These are phyloP conservation scores for Termitomyces sp. DNA, from an alignment of 768 basidiomycete species.

Conservation along the genomic window DNA sequence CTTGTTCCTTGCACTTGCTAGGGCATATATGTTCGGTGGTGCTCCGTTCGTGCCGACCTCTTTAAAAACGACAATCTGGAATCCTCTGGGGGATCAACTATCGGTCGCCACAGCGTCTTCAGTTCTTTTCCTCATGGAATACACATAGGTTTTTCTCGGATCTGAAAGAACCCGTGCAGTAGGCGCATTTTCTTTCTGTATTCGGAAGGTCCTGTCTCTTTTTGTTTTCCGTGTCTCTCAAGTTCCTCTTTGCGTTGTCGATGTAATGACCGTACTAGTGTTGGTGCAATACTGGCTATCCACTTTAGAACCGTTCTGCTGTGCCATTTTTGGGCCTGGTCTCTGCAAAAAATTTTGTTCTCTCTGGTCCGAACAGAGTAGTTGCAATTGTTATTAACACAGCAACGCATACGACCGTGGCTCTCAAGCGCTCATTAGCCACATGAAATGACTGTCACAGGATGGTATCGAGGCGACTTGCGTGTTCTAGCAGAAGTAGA, in stretches of 20 bases:
- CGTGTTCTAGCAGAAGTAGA: no score
- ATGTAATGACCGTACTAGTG: background rate
- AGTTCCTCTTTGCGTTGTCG: background rate
- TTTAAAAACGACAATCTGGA: background rate
- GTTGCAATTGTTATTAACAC: no score
- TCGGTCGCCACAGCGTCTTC: background rate
- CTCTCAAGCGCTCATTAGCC: background rate
- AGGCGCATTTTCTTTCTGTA: background rate
- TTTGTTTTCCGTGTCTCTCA: background rate
- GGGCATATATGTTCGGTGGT: background rate
- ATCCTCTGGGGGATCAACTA: background rate
- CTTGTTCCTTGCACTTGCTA: background rate
- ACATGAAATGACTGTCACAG: background rate
- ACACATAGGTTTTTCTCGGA: background rate
- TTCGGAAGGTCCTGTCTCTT: background rate
- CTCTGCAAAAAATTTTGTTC: no score
- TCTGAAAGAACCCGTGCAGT: background rate
- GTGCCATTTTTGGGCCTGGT: no score
- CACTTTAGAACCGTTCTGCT: no score
- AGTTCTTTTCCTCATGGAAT: background rate
- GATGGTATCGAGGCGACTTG: no score
- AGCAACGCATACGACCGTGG: no score
- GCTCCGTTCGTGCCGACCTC: background rate
- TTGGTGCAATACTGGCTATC: no score
- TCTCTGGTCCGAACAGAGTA: background rate